Conservation (phyloP, 2,329 filamentous ascomycete genomes). For the Ascochyta clinopodiicola region DNA sequence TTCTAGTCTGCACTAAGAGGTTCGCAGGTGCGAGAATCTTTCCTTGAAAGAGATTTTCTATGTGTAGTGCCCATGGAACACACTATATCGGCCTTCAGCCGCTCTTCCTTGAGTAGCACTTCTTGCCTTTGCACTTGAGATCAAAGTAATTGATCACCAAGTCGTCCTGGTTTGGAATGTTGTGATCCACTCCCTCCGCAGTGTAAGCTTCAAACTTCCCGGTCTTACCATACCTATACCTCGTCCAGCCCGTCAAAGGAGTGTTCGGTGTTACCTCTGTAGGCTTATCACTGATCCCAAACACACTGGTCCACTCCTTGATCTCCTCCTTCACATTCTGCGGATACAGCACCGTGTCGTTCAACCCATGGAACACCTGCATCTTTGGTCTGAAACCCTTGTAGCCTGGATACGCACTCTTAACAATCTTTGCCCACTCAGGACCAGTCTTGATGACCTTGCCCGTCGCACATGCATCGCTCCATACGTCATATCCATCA, state of each 20-base stretch:
- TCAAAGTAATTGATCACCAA: constrained; percentile 44
- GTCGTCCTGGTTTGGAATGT: constrained; percentile 42
- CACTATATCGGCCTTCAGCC: background rate
- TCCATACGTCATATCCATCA: constrained; percentile 41
- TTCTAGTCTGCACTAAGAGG: too few relatives aligned
- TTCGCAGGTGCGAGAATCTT: too few relatives aligned
- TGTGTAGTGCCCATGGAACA: constrained; percentile 5
- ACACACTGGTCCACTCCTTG: constrained; percentile 45
- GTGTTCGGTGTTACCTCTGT: constrained; percentile 32
- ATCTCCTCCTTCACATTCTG: constrained; percentile 45
- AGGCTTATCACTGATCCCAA: constrained; percentile 33
- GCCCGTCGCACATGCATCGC: constrained; percentile 39
- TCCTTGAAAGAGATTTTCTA: too few relatives aligned
- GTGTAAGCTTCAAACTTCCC: constrained; percentile 42
- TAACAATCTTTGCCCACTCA: constrained; percentile 41
- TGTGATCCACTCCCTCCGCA: constrained; percentile 36
- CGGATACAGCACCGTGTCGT: constrained; percentile 36
- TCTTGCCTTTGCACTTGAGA: constrained; percentile 30
- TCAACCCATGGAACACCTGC: constrained; percentile 40
- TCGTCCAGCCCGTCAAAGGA: constrained; percentile 42
- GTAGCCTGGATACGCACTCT: constrained; percentile 40
- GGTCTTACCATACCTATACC: constrained; percentile 31
- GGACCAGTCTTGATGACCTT: constrained; percentile 39
- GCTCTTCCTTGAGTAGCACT: constrained; percentile 26
- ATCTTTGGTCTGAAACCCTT: constrained; percentile 41